Evolutionary conservation across 495 filamentous ascomycete genomes (phyloP), one percentile per base, ranked within the genome.

Genomic region (Penicillium parvum): DNA sequence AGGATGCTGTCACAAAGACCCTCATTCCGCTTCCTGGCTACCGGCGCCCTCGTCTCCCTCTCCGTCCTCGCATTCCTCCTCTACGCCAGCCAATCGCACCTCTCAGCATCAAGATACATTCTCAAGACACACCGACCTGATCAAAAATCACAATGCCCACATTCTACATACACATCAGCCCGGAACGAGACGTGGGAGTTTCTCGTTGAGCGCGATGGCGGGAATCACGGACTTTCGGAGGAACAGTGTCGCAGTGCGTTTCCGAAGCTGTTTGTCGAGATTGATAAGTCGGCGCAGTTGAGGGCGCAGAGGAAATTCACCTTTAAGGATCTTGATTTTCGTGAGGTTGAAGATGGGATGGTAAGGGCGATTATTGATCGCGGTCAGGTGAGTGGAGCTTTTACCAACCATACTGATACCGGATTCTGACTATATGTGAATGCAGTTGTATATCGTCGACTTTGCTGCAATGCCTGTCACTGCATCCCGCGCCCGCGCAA

Each of bases 211-310:
- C 55, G 62, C 12, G 65, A 73, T 54, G 65, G 47, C 21, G 44
- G 62, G 40, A 66, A 73, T 33, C 55, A 69, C 30, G 63, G 63
- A 6, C 50, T 76, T 7, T 66, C 59, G 8, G 58, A 62, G 16
- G 57, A 50, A 34, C 69, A 74, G 37, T 76, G 71, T 40, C 55
- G 47, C 4, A 30, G 25, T 15, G 70, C 71, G 2, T 76, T 76
- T 29, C 73, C 71, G 4, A 69, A 64, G 36, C 39, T 76, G 4
- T 76, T 70, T 40, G 43, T 44, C 12, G 72, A 76, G 37, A 48
- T 70, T n/a, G 61, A 71, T 15, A 63, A 68, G 39, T 61, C 66
- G 11, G 63, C 53, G 0, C 15, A 17, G 7, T n/a, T 54, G 9
- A 57, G 47, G n/a, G n/a, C n/a, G n/a, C n/a, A 23, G 23, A 45